These are phyloP conservation scores for cucumber (Cucumis sativus) DNA, from an alignment of 306 rosid genomes.

Conservation along the genomic window Cucumber_9930_V3 NC_026656.2:13397001-13397500, in stretches of 20 bases:
- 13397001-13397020: slow-evolving; percentile 75
- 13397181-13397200: slow-evolving; percentile 76
- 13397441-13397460: slow-evolving; percentile 82
- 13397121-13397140: slow-evolving; percentile 81
- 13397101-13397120: slow-evolving; percentile 73
- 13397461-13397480: slow-evolving; percentile 68
- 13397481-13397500: slow-evolving; percentile 53
- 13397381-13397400: slow-evolving; percentile 80
- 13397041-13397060: slow-evolving; percentile 97
- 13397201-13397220: slow-evolving; percentile 49
- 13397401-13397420: slow-evolving; percentile 80
- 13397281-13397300: slow-evolving; percentile 70
- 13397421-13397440: slow-evolving; percentile 81
- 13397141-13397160: slow-evolving; percentile 86
- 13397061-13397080: slow-evolving; percentile 91
- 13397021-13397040: slow-evolving; percentile 93
- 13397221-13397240: slow-evolving; percentile 92
- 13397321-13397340: slow-evolving; percentile 98
- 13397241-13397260: slow-evolving; percentile 94
- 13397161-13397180: slow-evolving; percentile 88
- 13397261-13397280: slow-evolving; percentile 85
- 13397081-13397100: slow-evolving; percentile 80
- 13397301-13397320: slow-evolving; percentile 36
- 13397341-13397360: slow-evolving; percentile 66
- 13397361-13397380: slow-evolving; percentile 79